Percentiles rank a stretch among this genome's conserved stretches.
phyloP scores from a whole-genome alignment of 2,329 filamentous ascomycete species.

The Phialophora tarda region DNA sequence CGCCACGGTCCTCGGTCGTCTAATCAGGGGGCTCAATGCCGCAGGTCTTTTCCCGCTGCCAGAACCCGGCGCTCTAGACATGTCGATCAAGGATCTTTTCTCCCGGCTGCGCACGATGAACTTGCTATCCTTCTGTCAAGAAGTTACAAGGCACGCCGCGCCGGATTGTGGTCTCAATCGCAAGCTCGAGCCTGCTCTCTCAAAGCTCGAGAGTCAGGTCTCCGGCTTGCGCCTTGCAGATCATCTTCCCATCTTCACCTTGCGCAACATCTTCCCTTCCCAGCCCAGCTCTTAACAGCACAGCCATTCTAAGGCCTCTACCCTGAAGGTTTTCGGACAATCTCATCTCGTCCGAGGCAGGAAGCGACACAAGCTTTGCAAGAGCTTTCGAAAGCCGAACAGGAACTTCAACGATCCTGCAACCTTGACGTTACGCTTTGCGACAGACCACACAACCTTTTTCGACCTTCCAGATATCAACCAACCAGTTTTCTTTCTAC shows the following conservation, averaged over 20 bases:
- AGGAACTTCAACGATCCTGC: not conserved
- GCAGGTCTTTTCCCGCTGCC: constrained; percentile 2
- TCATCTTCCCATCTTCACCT: too few species aligned
- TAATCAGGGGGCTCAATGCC: constrained; percentile 4
- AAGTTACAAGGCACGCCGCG: not conserved
- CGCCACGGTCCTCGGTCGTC: constrained; percentile 1
- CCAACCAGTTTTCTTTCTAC: too few species aligned
- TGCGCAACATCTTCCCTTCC: not conserved
- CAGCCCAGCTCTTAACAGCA: not conserved
- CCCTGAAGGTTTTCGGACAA: not conserved
- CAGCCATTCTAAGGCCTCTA: not conserved
- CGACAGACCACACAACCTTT: not conserved
- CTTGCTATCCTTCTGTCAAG: not conserved
- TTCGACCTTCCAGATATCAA: not conserved
- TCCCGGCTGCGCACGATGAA: not conserved
- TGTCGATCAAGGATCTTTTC: not conserved
- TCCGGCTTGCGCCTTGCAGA: not conserved
- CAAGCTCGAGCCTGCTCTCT: not conserved
- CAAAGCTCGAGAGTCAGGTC: not conserved
- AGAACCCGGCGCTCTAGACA: not conserved
- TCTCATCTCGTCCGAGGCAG: not conserved
- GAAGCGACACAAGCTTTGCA: not conserved
- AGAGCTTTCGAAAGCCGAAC: not conserved
- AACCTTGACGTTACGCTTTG: not conserved
- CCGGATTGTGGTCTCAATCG: not conserved